Evolutionary conservation across 148 eudicot species (phyloP).

Genomic region (Tetragonia tetragonoides): DNA sequence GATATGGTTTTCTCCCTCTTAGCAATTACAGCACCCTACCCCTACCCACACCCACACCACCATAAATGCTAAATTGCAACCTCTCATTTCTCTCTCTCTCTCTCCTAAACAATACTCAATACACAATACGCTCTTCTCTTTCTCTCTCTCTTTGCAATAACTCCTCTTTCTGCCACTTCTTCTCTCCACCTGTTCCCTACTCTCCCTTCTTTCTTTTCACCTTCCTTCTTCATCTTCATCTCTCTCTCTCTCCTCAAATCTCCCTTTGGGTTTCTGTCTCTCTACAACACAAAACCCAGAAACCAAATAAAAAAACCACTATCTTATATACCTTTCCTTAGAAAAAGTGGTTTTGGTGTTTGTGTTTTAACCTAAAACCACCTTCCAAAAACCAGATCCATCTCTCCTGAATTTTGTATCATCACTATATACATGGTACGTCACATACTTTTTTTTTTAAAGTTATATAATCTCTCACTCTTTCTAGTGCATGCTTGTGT

Average conservation of each 20-base stretch:
- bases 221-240: background rate
- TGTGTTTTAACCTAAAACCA: background rate
- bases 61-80: conserved; percentile 42
- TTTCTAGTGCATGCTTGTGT: background rate
- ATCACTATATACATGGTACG: background rate
- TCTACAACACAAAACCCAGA: background rate
- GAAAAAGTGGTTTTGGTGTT: background rate
- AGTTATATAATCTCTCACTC: background rate
- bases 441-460: background rate
- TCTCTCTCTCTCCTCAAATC: background rate
- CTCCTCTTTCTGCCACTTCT: conserved; percentile 37
- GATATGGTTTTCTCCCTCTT: background rate
- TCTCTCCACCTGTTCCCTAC: conserved; percentile 28
- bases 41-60: conserved; percentile 31
- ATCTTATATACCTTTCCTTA: too few relatives aligned
- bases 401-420: background rate
- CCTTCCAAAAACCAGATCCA: background rate
- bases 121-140: conserved; percentile 2
- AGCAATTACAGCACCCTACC: conserved; percentile 15
- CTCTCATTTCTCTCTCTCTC: conserved; percentile 1
- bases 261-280: conserved; percentile 11
- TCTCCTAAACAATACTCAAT: background rate
- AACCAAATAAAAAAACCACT: background rate
- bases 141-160: conserved; percentile 30
- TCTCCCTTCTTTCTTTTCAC: conserved; percentile 1